Conservation (phyloP, 2,329 filamentous ascomycete genomes). For the Xylaria sp. region DNA sequence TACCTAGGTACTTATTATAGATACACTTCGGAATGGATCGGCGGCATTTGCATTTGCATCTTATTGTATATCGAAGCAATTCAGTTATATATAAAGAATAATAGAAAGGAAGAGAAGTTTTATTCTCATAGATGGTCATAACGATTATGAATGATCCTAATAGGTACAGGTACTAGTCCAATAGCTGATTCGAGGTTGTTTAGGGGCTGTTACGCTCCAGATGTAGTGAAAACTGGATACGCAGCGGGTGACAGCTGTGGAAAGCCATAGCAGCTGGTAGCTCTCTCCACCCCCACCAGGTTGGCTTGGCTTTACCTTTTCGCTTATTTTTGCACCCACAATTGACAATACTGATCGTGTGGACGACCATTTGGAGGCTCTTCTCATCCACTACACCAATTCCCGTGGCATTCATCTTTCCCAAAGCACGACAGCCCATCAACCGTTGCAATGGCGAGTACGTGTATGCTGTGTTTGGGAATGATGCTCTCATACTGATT, state of each 20-base stretch:
- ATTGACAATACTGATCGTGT: slow-evolving; percentile 44
- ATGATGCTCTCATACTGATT: slow-evolving; percentile 43
- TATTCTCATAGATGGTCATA: neutral
- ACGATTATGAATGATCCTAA: neutral
- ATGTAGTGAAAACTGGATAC: neutral
- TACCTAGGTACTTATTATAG: slow-evolving; percentile 11
- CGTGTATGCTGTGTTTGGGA: slow-evolving; percentile 50
- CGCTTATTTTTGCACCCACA: slow-evolving; percentile 52
- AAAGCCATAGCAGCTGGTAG: neutral
- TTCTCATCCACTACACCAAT: slow-evolving; percentile 42
- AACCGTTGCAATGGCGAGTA: slow-evolving; percentile 75
- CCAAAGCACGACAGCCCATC: slow-evolving; percentile 42
- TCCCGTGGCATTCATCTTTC: slow-evolving; percentile 40
- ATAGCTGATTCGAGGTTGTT: neutral
- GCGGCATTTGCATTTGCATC: slow-evolving; percentile 23
- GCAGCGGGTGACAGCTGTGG: slow-evolving; percentile 19
- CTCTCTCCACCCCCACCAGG: neutral
- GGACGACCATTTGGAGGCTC: slow-evolving; percentile 41
- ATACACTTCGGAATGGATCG: neutral
- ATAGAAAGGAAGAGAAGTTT: neutral
- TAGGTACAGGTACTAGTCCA: too few species aligned
- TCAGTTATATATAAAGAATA: neutral
- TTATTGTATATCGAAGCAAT: slow-evolving; percentile 10
- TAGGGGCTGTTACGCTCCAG: too few species aligned
- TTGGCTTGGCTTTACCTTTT: slow-evolving; percentile 33